Conservation (phyloP, 139 green algal genomes). For the Chara braunii region DNA sequence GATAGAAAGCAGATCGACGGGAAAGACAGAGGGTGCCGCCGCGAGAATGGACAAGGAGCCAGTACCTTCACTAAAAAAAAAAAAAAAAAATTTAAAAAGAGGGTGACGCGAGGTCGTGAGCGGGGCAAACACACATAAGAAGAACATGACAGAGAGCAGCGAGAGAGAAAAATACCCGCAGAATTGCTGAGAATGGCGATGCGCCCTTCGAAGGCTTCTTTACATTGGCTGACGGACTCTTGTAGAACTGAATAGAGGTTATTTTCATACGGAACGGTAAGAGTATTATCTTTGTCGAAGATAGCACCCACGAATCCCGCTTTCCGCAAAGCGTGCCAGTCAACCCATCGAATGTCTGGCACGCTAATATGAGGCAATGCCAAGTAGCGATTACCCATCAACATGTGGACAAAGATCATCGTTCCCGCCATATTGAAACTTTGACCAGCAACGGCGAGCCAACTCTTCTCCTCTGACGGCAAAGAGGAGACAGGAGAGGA, state of each 20-base stretch:
- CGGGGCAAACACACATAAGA: neutral
- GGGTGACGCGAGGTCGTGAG: too few relatives aligned
- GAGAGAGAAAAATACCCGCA: too few relatives aligned
- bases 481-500: too few relatives aligned
- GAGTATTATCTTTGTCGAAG: conserved; percentile 41
- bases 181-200: conserved; percentile 39
- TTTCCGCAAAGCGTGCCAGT: conserved; percentile 1
- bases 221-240: conserved; percentile 13
- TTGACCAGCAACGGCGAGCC: too few relatives aligned
- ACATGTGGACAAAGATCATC: conserved; percentile 10
- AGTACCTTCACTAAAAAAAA: too few relatives aligned
- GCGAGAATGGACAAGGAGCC: too few relatives aligned
- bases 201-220: conserved; percentile 8
- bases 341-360: conserved; percentile 24
- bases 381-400: conserved; percentile 12
- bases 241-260: neutral
- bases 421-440: conserved; percentile 29
- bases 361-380: conserved; percentile 24
- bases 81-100: too few relatives aligned
- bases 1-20: too few relatives aligned
- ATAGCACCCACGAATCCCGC: conserved; percentile 12
- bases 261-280: conserved; percentile 31
- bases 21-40: too few relatives aligned
- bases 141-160: too few relatives aligned
- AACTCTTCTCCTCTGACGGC: too few relatives aligned